phyloP scores from a whole-genome alignment of 2,329 filamentous ascomycete species.

The Penicillium sp. region DNA sequence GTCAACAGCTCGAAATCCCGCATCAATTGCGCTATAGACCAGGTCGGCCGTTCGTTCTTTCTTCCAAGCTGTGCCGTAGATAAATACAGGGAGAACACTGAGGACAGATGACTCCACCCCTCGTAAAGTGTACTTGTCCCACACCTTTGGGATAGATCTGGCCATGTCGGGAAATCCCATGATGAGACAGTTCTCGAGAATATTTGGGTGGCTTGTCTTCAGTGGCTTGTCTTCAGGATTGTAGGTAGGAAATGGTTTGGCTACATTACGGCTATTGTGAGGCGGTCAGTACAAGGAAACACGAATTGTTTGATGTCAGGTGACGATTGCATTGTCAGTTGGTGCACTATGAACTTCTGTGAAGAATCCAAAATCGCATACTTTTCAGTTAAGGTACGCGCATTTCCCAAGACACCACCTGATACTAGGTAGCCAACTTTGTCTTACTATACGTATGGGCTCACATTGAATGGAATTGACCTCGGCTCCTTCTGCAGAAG shows the following conservation, averaged over 20 bases:
- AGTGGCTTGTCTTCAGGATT: not conserved
- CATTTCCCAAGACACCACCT: too few relatives aligned
- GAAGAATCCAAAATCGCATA: too few relatives aligned
- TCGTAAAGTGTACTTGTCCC: constrained; percentile 28
- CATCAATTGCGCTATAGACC: constrained; percentile 60
- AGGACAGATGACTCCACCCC: constrained; percentile 19
- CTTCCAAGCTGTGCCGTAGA: constrained; percentile 89
- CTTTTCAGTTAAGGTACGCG: too few relatives aligned
- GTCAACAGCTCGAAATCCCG: constrained; percentile 68
- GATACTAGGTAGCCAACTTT: too few relatives aligned
- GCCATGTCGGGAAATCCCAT: constrained; percentile 9
- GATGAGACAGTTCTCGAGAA: not conserved
- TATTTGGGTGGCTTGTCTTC: not conserved
- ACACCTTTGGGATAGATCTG: constrained; percentile 22
- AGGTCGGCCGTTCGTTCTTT: constrained; percentile 60
- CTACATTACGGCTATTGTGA: too few relatives aligned
- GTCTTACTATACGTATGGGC: too few relatives aligned
- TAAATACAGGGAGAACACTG: constrained; percentile 40
- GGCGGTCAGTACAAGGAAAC: too few relatives aligned
- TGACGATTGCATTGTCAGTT: too few relatives aligned
- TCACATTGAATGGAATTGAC: too few relatives aligned
- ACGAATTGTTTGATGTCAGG: too few relatives aligned
- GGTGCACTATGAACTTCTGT: too few relatives aligned
- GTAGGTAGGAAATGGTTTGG: not conserved
- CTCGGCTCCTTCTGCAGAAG: too few relatives aligned